Conservation (phyloP, 495 filamentous ascomycete genomes). For the Lasiosphaeria miniovina region DNA sequence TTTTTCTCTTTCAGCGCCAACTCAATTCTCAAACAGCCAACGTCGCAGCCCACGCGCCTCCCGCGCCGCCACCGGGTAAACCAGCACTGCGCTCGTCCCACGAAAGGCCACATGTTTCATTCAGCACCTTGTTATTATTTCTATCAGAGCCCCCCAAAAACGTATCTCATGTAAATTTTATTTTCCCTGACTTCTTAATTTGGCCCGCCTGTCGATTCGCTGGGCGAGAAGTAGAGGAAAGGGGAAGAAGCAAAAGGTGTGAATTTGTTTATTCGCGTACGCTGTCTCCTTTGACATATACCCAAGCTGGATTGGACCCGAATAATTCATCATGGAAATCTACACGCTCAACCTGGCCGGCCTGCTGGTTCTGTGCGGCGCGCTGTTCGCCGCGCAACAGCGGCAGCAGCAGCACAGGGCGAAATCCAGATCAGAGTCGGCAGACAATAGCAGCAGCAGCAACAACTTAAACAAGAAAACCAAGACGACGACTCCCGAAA, state of each 20-base stretch:
- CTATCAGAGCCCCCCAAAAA: not conserved
- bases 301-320: too few relatives aligned
- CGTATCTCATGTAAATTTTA: not conserved
- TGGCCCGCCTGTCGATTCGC: too few relatives aligned
- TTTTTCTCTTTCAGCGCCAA: not conserved
- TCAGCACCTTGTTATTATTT: not conserved
- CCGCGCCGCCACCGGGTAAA: not conserved
- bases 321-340: conserved; percentile 19
- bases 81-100: not conserved
- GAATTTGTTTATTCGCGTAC: too few relatives aligned
- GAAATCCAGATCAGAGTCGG: too few relatives aligned
- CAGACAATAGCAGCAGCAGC: too few relatives aligned
- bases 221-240: too few relatives aligned
- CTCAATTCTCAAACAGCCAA: conserved; percentile 1
- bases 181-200: too few relatives aligned
- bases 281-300: not conserved
- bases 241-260: too few relatives aligned
- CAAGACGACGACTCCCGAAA: not conserved
- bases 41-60: conserved; percentile 4
- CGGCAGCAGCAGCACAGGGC: not conserved
- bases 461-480: not conserved
- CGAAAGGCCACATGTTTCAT: conserved; percentile 12
- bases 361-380: conserved; percentile 27
- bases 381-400: conserved; percentile 18
- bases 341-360: conserved; percentile 26